Conservation (phyloP, 768 basidiomycete species). For the Lactarius akahatsu region DNA sequence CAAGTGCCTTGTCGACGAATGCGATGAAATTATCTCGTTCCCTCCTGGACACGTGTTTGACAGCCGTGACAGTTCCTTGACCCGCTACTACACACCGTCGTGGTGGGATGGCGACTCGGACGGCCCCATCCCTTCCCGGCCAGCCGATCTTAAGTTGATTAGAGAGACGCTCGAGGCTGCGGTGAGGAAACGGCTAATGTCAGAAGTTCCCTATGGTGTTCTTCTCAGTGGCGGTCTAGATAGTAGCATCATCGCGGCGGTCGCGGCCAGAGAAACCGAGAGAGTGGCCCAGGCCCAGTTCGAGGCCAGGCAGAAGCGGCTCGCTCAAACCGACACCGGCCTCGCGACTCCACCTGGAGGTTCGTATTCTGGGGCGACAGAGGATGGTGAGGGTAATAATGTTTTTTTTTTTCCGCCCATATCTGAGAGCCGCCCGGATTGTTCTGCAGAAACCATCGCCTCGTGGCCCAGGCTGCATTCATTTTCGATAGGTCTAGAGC, state of each 20-base stretch:
- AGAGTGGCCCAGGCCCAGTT: constrained; percentile 80
- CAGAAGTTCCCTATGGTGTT: constrained; percentile 97
- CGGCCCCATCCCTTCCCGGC: constrained; percentile 56
- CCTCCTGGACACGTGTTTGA: constrained; percentile 98
- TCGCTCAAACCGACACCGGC: constrained; percentile 54
- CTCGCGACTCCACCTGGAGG: constrained; percentile 50
- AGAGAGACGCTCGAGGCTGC: constrained; percentile 86
- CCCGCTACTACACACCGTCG: constrained; percentile 80
- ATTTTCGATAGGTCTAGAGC: constrained; percentile 92
- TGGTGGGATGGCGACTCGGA: constrained; percentile 89
- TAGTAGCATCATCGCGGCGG: constrained; percentile 92
- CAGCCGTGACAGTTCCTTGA: constrained; percentile 72
- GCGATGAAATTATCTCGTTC: constrained; percentile 93
- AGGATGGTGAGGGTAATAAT: constrained; percentile 48
- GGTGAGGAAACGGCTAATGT: constrained; percentile 94
- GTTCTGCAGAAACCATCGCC: constrained; percentile 60
- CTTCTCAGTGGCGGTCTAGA: constrained; percentile 94
- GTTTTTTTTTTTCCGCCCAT: background rate
- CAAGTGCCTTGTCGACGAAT: constrained; percentile 87
- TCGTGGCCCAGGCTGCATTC: constrained; percentile 97
- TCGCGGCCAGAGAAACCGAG: constrained; percentile 94
- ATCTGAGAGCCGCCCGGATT: background rate
- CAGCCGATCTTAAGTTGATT: constrained; percentile 65
- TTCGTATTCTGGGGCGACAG: constrained; percentile 41
- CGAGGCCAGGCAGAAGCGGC: constrained; percentile 62